These are phyloP conservation scores for Phytopythium mirpurense DNA, from an alignment of 352 stramenopile species.

Conservation along the genomic window DNA sequence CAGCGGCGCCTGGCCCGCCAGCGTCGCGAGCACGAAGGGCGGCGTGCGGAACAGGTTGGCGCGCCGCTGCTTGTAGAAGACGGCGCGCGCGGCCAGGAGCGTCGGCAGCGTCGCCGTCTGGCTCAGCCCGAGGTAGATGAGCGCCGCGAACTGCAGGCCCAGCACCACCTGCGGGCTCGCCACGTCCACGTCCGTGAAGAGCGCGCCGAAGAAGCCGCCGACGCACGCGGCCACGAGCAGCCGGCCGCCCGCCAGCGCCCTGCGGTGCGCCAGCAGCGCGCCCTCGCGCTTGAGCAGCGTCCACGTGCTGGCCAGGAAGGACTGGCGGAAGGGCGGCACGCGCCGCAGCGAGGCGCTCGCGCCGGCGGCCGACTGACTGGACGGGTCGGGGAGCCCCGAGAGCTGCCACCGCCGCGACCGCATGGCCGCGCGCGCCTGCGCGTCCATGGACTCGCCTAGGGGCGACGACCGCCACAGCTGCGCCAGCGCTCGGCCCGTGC, in stretches of 20 bases:
- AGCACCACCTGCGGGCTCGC: constrained; percentile 28
- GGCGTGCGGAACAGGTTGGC: constrained; percentile 79
- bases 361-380: too few relatives aligned
- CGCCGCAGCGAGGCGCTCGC: too few relatives aligned
- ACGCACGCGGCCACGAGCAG: constrained; percentile 28
- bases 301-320: too few relatives aligned
- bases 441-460: too few relatives aligned
- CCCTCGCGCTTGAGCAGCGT: constrained; percentile 28
- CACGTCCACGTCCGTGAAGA: constrained; percentile 36
- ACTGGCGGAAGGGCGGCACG: too few relatives aligned
- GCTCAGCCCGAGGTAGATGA: constrained; percentile 74
- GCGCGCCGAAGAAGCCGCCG: constrained; percentile 29
- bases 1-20: constrained; percentile 30
- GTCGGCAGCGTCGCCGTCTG: constrained; percentile 60
- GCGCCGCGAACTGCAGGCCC: constrained; percentile 71
- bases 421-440: too few relatives aligned
- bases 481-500: too few relatives aligned
- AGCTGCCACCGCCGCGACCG: too few relatives aligned
- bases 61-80: constrained; percentile 16
- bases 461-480: too few relatives aligned
- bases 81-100: constrained; percentile 52
- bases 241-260: constrained; percentile 27
- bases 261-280: constrained; percentile 32
- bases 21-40: constrained; percentile 60
- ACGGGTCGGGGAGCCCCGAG: too few relatives aligned